Evolutionary conservation across 73 alveolate species (phyloP).

Genomic region (Blepharisma stoltei): DNA sequence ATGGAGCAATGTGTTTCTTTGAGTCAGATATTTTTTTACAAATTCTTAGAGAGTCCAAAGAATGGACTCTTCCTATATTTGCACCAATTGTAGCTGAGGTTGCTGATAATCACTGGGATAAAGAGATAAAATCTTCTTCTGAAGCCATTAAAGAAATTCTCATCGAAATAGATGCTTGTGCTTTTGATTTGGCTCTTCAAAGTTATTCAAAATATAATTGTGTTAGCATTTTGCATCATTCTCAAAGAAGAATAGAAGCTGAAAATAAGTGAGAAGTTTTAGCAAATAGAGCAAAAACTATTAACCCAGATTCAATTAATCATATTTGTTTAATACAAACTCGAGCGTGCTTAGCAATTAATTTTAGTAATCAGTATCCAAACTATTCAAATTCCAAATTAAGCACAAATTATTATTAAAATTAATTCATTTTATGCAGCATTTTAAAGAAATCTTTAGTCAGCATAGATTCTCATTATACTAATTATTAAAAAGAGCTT

Average conservation of each 20-base stretch:
- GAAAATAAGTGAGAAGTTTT: conserved; percentile 30
- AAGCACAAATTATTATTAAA: too few species aligned
- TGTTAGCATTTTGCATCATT: not conserved
- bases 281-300: not conserved
- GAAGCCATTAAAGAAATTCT: conserved; percentile 73
- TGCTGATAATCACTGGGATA: conserved; percentile 89
- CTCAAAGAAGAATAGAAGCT: not conserved
- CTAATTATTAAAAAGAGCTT: too few species aligned
- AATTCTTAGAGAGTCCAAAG: conserved; percentile 71
- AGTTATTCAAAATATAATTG: not conserved
- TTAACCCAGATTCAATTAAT: conserved; percentile 47
- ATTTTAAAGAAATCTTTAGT: too few species aligned
- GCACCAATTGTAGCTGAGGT: conserved; percentile 76
- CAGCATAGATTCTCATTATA: too few species aligned
- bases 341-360: too few species aligned
- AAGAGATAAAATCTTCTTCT: conserved; percentile 66
- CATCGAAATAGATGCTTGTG: conserved; percentile 75
- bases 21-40: conserved; percentile 77
- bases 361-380: too few species aligned
- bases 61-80: conserved; percentile 72
- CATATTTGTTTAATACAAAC: conserved; percentile 47
- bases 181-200: conserved; percentile 77
- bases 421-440: too few species aligned
- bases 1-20: conserved; percentile 90
- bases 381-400: too few species aligned